Evolutionary conservation across 2,329 filamentous ascomycete genomes (phyloP).

Genomic region (Stagonosporopsis tanaceti): DNA sequence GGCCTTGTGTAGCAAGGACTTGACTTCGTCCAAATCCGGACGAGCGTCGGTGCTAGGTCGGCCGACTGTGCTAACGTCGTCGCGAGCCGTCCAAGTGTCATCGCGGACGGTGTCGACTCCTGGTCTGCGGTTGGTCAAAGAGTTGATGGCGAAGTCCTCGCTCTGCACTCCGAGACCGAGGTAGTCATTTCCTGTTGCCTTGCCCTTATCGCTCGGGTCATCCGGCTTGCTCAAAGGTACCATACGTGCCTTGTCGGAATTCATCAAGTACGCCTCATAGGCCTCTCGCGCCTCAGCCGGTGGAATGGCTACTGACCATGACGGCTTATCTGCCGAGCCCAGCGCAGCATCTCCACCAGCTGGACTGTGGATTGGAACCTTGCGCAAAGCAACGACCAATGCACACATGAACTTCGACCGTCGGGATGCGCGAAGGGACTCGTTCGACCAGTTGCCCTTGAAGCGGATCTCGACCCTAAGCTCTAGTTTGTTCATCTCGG

Average conservation of each 20-base stretch:
- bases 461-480: constrained; percentile 86
- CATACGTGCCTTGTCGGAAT: constrained; percentile 71
- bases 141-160: constrained; percentile 54
- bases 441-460: constrained; percentile 74
- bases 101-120: constrained; percentile 55
- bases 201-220: constrained; percentile 36
- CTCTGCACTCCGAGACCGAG: constrained; percentile 33
- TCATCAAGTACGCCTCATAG: constrained; percentile 58
- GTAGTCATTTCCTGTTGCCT: constrained; percentile 46
- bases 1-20: constrained; percentile 54
- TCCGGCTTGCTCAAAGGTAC: constrained; percentile 59
- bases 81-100: constrained; percentile 54
- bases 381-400: constrained; percentile 82
- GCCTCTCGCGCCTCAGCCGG: constrained; percentile 72
- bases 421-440: constrained; percentile 78
- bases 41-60: constrained; percentile 53
- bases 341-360: constrained; percentile 74
- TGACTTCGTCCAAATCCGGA: constrained; percentile 57
- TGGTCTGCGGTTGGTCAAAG: constrained; percentile 55
- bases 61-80: constrained; percentile 48
- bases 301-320: constrained; percentile 79
- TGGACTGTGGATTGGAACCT: constrained; percentile 84
- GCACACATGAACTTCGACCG: constrained; percentile 98
- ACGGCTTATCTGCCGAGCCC: constrained; percentile 72
- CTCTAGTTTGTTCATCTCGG: constrained; percentile 86